Percentiles rank a stretch among this genome's conserved stretches.
phyloP scores from a whole-genome alignment of 768 basidiomycete genomes.

The Clathrus columnatus region DNA sequence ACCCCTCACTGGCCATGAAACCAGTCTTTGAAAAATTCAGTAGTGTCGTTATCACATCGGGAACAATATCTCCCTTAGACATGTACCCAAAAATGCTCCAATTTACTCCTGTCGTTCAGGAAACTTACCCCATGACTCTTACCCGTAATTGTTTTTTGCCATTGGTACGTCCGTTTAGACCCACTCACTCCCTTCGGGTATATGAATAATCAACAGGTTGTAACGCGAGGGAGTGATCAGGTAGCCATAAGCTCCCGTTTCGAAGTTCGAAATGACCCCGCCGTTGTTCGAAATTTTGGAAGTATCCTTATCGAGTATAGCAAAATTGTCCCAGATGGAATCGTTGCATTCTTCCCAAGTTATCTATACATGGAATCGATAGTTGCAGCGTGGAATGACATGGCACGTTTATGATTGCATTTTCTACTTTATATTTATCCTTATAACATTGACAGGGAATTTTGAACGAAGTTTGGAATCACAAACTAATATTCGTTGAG shows the following conservation, averaged over 20 bases:
- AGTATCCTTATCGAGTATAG: conserved; percentile 97
- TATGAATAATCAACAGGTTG: conserved; percentile 49
- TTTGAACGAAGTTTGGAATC: conserved; percentile 98
- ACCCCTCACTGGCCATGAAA: conserved; percentile 94
- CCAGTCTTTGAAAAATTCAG: conserved; percentile 98
- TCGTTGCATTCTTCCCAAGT: conserved; percentile 98
- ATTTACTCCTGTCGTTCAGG: conserved; percentile 93
- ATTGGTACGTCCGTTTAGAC: conserved; percentile 43
- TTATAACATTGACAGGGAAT: conserved; percentile 64
- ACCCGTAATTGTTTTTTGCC: conserved; percentile 95
- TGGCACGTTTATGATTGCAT: conserved; percentile 54
- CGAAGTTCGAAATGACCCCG: conserved; percentile 97
- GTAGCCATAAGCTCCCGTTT: conserved; percentile 98
- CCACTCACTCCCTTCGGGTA: conserved; percentile 1
- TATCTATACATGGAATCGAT: conserved; percentile 99
- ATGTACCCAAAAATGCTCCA: conserved; percentile 99
- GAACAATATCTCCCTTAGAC: conserved; percentile 95
- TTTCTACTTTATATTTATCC: background rate
- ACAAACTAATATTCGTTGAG: conserved; percentile 98
- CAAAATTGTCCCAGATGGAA: conserved; percentile 95
- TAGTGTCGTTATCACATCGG: conserved; percentile 96
- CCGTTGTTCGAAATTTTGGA: conserved; percentile 97
- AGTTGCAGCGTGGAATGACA: conserved; percentile 99
- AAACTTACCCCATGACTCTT: conserved; percentile 96
- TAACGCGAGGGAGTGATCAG: conserved; percentile 96